Evolutionary conservation across 2,329 filamentous ascomycete species (phyloP), one percentile per base, ranked within the genome.

Genomic region (Shiraia bambusicola): DNA sequence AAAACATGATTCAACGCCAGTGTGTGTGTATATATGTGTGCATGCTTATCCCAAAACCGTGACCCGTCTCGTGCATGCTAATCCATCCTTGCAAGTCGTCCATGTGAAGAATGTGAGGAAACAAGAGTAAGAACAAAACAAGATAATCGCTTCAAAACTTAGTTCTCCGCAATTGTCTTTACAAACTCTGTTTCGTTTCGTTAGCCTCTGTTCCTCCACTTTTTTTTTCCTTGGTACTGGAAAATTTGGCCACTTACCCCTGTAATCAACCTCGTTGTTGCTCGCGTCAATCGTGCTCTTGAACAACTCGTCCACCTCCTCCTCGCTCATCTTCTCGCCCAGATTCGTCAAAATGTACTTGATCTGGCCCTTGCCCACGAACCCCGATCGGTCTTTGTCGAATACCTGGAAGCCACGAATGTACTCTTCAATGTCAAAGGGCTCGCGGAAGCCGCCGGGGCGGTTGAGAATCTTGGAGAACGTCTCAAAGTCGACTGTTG

Each of bases 341-440:
- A 98, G 75, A 70, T 97, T 97, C 42, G 93, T 98, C 65, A 98
- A 75, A 69, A 98, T 92, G 76, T 98, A 98, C 74, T 95, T 88
- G 71, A 98, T 81, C 76, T 98, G 93, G 44, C 93, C 93, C 53
- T 97, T 92, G 42, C 92, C 93, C 69, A 98, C 97, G 72, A 91
- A 96, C 37, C 93, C 93, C 47, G 90, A 95, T 83, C 95, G 87
- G 70, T 98, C 93, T 76, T 98, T 98, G 75, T 98, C 93, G 63
- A 98, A 98, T 39, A 98, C 93, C 73, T 98, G 93, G 78, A 98
- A 98, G 41, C 93, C 93, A 50, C 92, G 88, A 73, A 92, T 95
- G 76, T 98, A 98, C 72, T 97, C 92, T 67, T 97, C 92, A 28
- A 93, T 92, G 75, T 96, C 91, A 69, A 93, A 93, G 2, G 93